Conservation (phyloP, 306 rosid species). For the barrel medic (Medicago truncatula) region DNA sequence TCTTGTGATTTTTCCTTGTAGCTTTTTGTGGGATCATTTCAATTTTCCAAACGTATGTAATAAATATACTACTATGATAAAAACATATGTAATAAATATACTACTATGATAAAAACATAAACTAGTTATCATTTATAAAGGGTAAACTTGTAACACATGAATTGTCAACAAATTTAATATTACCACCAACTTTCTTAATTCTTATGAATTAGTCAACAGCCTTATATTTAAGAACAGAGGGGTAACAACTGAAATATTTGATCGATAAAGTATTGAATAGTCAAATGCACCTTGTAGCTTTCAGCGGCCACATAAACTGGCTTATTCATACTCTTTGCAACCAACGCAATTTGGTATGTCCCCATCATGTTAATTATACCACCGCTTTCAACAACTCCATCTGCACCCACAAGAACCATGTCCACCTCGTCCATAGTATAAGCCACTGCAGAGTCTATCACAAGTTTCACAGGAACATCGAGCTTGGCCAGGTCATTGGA, state of each 20-base stretch:
- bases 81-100: too few species aligned
- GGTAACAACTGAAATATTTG: constrained; percentile 8
- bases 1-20: too few species aligned
- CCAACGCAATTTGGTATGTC: constrained; percentile 88
- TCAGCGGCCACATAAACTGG: constrained; percentile 97
- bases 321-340: constrained; percentile 87
- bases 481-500: constrained; percentile 89
- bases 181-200: too few species aligned
- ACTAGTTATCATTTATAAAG: too few species aligned
- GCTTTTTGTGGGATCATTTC: too few species aligned
- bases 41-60: too few species aligned
- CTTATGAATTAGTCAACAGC: too few species aligned
- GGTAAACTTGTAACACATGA: too few species aligned
- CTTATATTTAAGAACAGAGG: too few species aligned
- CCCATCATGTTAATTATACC: constrained; percentile 99
- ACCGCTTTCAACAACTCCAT: constrained; percentile 96
- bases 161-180: too few species aligned
- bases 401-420: constrained; percentile 97
- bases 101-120: too few species aligned
- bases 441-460: constrained; percentile 94
- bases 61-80: too few species aligned
- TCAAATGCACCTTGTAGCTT: constrained; percentile 79
- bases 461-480: constrained; percentile 86
- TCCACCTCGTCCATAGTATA: constrained; percentile 98
- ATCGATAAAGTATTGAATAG: constrained; percentile 24